These are phyloP conservation scores for Calonectria multiphialidica DNA, from an alignment of 2,329 filamentous ascomycete genomes.

Conservation along the genomic window DNA sequence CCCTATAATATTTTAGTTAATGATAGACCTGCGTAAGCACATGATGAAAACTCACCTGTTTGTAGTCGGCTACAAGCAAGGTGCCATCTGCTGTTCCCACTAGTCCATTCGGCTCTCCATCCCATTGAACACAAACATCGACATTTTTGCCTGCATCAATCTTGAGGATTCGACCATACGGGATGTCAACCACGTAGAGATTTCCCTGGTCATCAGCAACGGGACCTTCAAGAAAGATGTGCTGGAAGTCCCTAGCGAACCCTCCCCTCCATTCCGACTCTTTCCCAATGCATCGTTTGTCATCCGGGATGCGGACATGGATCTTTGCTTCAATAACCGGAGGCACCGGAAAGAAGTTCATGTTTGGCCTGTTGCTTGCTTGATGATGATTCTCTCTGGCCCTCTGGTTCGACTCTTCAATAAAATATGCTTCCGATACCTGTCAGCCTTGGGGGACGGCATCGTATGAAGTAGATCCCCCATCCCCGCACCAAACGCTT, in stretches of 20 bases:
- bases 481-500: background rate
- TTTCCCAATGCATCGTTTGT: constrained; percentile 46
- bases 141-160: constrained; percentile 46
- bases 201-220: constrained; percentile 46
- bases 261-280: constrained; percentile 55
- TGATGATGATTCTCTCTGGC: background rate
- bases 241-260: constrained; percentile 47
- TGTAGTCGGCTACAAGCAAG: constrained; percentile 55
- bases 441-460: background rate
- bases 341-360: constrained; percentile 52
- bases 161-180: constrained; percentile 53
- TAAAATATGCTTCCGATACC: background rate
- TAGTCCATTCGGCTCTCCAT: constrained; percentile 57
- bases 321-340: constrained; percentile 49
- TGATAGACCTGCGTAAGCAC: too few relatives aligned
- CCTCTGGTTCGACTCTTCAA: background rate
- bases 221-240: constrained; percentile 56
- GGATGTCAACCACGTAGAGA: constrained; percentile 54
- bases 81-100: constrained; percentile 48
- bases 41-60: constrained; percentile 46
- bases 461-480: background rate
- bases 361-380: constrained; percentile 12
- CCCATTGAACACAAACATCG: constrained; percentile 48
- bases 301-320: constrained; percentile 50
- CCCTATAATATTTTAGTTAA: constrained; percentile 41